These are phyloP conservation scores for Penicillium thymicola DNA, from an alignment of 2,329 filamentous ascomycete species.

Conservation along the genomic window DNA sequence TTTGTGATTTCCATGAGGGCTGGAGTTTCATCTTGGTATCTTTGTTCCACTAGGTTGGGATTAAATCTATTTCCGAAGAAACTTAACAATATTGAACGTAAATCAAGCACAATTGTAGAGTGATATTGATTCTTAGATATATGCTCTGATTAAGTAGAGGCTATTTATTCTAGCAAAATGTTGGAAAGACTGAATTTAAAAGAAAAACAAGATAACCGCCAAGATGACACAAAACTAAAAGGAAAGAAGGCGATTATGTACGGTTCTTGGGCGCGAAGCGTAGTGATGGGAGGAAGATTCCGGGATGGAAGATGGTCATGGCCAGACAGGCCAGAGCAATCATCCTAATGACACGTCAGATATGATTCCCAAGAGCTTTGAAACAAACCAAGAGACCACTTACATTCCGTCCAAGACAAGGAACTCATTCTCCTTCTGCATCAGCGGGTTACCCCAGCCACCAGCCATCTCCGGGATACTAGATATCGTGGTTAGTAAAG, in stretches of 20 bases:
- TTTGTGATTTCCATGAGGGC: conserved; percentile 8
- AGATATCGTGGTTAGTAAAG: conserved; percentile 8
- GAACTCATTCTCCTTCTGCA: conserved; percentile 49
- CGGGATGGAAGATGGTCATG: conserved; percentile 46
- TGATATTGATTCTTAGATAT: neutral
- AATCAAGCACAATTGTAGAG: neutral
- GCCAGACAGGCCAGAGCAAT: conserved; percentile 41
- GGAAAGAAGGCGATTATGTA: neutral
- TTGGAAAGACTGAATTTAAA: neutral
- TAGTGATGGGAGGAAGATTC: conserved; percentile 42
- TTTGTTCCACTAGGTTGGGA: neutral
- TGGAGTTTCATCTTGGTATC: conserved; percentile 2
- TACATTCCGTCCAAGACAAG: conserved; percentile 49
- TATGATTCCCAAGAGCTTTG: neutral
- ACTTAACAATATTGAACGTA: neutral
- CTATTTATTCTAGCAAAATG: neutral
- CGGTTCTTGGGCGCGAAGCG: conserved; percentile 26
- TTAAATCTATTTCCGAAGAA: neutral
- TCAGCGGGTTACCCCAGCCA: conserved; percentile 48
- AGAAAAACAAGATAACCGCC: neutral
- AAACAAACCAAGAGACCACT: conserved; percentile 20
- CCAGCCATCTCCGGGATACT: conserved; percentile 52
- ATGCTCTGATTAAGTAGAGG: neutral
- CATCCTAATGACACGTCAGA: conserved; percentile 38
- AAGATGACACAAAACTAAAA: neutral